Evolutionary conservation across 495 filamentous ascomycete species (phyloP).

Genomic region (Mytilinidion resinicola): DNA sequence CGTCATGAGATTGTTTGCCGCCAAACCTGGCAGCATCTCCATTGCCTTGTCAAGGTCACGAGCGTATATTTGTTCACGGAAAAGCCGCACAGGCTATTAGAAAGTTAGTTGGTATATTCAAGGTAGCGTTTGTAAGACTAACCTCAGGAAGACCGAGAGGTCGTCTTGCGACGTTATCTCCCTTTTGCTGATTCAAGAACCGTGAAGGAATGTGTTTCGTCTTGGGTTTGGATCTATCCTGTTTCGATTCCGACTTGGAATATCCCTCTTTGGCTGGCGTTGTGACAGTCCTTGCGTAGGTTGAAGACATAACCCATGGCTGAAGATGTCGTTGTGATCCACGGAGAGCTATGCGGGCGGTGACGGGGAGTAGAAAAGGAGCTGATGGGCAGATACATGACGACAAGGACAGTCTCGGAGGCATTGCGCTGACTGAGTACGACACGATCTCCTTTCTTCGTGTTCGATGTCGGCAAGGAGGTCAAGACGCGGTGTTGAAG

Average conservation of each 20-base stretch:
- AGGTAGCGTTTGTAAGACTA: no score
- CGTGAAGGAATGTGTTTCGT: no score
- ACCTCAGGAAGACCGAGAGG: no score
- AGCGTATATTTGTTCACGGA: neutral
- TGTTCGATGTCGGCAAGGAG: neutral
- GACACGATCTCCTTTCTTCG: neutral
- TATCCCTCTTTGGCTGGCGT: no score
- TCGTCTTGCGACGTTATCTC: no score
- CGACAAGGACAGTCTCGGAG: conserved; percentile 14
- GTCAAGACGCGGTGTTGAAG: neutral
- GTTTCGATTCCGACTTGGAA: no score
- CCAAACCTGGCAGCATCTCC: neutral
- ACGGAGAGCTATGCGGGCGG: conserved; percentile 1
- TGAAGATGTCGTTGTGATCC: neutral
- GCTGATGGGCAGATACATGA: conserved; percentile 17
- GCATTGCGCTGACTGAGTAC: conserved; percentile 22
- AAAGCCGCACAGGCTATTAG: neutral
- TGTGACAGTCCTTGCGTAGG: neutral
- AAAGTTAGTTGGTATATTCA: neutral
- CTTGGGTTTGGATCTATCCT: no score
- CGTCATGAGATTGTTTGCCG: neutral
- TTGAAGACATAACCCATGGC: neutral
- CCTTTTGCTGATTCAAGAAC: no score
- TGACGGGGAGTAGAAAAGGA: conserved; percentile 19
- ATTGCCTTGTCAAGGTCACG: neutral